phyloP scores from a whole-genome alignment of 1,284 basidiomycete species.

The Puccinia coronata region DNA sequence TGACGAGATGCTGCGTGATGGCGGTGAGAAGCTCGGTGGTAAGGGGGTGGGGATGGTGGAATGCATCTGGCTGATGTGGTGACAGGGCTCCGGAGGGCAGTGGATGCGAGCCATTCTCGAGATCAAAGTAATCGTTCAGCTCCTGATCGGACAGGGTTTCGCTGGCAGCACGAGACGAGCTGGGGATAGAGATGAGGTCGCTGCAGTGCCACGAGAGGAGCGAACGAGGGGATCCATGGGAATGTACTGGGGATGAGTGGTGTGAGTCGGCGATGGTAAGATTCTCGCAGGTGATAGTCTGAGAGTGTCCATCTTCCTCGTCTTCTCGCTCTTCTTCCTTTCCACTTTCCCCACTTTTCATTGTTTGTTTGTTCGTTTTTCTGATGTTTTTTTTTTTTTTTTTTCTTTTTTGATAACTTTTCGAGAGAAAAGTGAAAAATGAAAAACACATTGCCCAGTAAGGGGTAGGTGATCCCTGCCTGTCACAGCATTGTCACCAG shows the following conservation, averaged over 20 bases:
- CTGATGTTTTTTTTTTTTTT: not conserved
- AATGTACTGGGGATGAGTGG: not conserved
- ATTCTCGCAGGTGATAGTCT: not conserved
- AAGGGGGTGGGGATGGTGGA: not conserved
- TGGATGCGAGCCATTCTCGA: not conserved
- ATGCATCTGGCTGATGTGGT: not conserved
- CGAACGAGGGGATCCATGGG: constrained; percentile 9
- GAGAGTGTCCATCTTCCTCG: no score
- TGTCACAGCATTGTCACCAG: not conserved
- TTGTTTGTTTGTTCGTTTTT: not conserved
- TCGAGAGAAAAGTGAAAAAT: no score
- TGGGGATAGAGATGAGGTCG: constrained; percentile 6
- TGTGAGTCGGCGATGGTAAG: not conserved
- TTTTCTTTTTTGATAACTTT: not conserved
- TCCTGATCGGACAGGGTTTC: not conserved
- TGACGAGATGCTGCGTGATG: constrained; percentile 42
- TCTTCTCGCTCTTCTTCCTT: not conserved
- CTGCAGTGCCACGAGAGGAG: not conserved
- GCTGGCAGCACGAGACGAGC: not conserved
- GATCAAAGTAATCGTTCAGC: not conserved
- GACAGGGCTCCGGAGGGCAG: not conserved
- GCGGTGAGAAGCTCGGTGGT: constrained; percentile 15
- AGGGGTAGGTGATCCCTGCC: not conserved
- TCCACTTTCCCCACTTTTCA: not conserved
- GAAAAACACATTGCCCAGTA: no score